These are phyloP conservation scores for Spergularia azorica DNA, from an alignment of 179 eudicot genomes.

Conservation along the genomic window DNA sequence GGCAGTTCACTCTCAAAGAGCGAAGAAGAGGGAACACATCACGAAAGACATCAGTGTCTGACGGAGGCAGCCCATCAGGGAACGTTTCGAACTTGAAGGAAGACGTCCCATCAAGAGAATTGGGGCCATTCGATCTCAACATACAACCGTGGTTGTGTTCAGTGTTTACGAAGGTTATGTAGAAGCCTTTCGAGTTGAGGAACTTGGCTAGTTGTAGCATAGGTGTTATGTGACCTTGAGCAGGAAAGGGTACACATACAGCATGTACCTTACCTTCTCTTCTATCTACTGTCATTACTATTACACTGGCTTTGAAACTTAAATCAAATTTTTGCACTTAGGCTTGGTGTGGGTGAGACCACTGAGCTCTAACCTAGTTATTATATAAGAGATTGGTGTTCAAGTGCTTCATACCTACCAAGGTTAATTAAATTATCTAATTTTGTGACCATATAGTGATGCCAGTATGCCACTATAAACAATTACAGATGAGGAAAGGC, in stretches of 20 bases:
- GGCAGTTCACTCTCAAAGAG: constrained; percentile 1
- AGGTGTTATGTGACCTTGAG: constrained; percentile 22
- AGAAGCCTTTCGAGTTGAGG: constrained; percentile 14
- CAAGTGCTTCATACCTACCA: background rate
- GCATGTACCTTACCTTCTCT: constrained; percentile 1
- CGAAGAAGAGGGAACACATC: constrained; percentile 12
- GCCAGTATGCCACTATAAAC: background rate
- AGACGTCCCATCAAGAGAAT: constrained; percentile 10
- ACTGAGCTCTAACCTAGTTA: constrained; percentile 2
- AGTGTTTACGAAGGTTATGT: constrained; percentile 18
- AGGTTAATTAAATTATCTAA: background rate
- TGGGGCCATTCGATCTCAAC: constrained; percentile 2
- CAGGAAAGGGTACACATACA: constrained; percentile 18
- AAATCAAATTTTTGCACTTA: background rate
- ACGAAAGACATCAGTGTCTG: constrained; percentile 6
- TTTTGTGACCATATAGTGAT: background rate
- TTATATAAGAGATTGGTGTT: background rate
- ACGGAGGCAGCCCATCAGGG: constrained; percentile 15
- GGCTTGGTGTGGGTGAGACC: background rate
- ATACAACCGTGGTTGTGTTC: constrained; percentile 14
- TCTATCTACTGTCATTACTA: background rate
- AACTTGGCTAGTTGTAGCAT: constrained; percentile 21
- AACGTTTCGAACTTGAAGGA: constrained; percentile 16
- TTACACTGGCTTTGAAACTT: background rate
- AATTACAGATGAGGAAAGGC: background rate